phyloP scores from a whole-genome alignment of 2,329 filamentous ascomycete species.

The Arthroderma sp. region DNA sequence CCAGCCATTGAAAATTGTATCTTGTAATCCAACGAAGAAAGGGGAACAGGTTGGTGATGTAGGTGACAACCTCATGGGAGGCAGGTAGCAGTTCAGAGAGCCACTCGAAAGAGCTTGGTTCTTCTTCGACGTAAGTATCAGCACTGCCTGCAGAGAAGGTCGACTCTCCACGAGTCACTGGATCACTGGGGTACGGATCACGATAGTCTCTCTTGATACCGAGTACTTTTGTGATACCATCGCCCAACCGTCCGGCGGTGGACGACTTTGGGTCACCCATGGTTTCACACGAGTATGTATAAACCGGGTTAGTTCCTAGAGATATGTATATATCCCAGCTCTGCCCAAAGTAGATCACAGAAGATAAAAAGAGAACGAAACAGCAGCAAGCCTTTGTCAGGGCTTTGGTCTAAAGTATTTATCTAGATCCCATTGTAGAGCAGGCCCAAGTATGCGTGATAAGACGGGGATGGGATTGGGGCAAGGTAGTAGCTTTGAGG shows the following conservation, averaged over 20 bases:
- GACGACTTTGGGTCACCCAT: too few relatives aligned
- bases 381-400: too few relatives aligned
- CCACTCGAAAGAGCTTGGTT: conserved; percentile 64
- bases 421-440: too few relatives aligned
- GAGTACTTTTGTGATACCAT: conserved; percentile 61
- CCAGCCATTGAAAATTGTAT: conserved; percentile 83
- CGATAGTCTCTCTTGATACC: conserved; percentile 68
- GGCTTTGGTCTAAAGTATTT: too few relatives aligned
- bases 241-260: conserved; percentile 38
- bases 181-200: conserved; percentile 43
- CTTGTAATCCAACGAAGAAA: conserved; percentile 77
- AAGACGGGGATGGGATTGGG: too few relatives aligned
- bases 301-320: too few relatives aligned
- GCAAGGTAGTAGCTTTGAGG: too few relatives aligned
- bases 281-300: too few relatives aligned
- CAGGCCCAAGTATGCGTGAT: too few relatives aligned
- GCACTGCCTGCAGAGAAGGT: conserved; percentile 59
- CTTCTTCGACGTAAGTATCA: conserved; percentile 70
- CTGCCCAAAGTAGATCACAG: too few relatives aligned
- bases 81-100: conserved; percentile 51
- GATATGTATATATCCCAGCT: too few relatives aligned
- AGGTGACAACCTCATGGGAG: conserved; percentile 41
- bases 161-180: conserved; percentile 64
- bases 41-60: conserved; percentile 64
- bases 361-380: too few relatives aligned